These are phyloP conservation scores for Sporormia fimetaria DNA, from an alignment of 495 filamentous ascomycete genomes.

Conservation along the genomic window DNA sequence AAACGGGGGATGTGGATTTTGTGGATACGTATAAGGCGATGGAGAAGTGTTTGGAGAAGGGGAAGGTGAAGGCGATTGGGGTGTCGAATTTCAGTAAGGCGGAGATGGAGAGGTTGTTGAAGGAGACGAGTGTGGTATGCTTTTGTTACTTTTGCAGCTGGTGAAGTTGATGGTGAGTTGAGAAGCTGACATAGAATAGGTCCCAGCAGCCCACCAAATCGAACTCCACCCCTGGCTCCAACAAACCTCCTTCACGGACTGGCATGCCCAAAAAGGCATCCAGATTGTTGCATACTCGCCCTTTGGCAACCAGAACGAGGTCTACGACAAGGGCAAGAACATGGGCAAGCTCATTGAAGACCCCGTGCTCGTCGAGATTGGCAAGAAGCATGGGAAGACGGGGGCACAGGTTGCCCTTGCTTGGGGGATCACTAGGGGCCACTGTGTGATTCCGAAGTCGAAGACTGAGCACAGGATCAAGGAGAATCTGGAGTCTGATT, in stretches of 20 bases:
- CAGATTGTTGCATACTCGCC: constrained; percentile 56
- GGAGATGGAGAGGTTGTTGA: constrained; percentile 57
- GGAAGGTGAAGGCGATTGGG: constrained; percentile 55
- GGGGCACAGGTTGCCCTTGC: constrained; percentile 53
- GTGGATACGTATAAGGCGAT: constrained; percentile 43
- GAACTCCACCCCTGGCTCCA: constrained; percentile 55
- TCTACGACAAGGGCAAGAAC: constrained; percentile 42
- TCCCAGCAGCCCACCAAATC: constrained; percentile 54
- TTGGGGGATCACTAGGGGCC: constrained; percentile 55
- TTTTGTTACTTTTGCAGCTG: not conserved
- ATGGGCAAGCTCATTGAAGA: constrained; percentile 51
- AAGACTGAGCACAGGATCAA: constrained; percentile 41
- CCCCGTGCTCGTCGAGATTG: constrained; percentile 47
- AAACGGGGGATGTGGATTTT: constrained; percentile 26
- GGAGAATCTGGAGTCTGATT: constrained; percentile 48
- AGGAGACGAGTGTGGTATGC: constrained; percentile 42
- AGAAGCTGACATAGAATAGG: not conserved
- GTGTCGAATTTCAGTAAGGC: constrained; percentile 64
- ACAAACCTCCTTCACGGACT: constrained; percentile 48
- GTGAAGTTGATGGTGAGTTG: too few relatives aligned
- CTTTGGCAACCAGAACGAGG: constrained; percentile 59
- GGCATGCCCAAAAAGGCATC: constrained; percentile 44
- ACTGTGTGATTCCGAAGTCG: constrained; percentile 57
- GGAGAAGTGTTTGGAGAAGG: constrained; percentile 46
- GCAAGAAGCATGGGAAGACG: constrained; percentile 50